Evolutionary conservation across 2,329 filamentous ascomycete species (phyloP).

Genomic region (Arachnomyces sp.): DNA sequence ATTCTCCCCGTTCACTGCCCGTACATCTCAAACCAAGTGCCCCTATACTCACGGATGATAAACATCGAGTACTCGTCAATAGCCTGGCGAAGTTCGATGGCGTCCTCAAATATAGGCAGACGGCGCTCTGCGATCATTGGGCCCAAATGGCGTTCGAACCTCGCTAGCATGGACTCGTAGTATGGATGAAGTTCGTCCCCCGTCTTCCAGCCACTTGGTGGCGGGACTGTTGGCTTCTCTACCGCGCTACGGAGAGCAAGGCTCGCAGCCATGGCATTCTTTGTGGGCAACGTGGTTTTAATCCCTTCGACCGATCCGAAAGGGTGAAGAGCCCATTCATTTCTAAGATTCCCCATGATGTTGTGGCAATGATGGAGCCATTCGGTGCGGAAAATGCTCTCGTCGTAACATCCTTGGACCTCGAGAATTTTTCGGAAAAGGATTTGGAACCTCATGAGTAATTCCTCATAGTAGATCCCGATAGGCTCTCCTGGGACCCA

Average conservation of each 20-base stretch:
- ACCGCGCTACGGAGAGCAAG: constrained; percentile 8
- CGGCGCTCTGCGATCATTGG: constrained; percentile 3
- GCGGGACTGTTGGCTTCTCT: constrained; percentile 7
- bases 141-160: constrained; percentile 10
- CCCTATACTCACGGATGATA: constrained; percentile 12
- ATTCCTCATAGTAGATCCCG: constrained; percentile 10
- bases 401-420: constrained; percentile 2
- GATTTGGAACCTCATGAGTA: constrained; percentile 10
- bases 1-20: too few species aligned
- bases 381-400: constrained; percentile 7
- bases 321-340: constrained; percentile 11
- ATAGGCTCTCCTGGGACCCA: constrained; percentile 11
- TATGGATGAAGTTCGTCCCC: constrained; percentile 12
- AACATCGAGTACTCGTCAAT: constrained; percentile 7
- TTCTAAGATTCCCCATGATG: constrained; percentile 13
- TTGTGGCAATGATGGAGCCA: constrained; percentile 12
- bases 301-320: constrained; percentile 8
- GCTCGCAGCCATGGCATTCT: constrained; percentile 5
- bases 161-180: constrained; percentile 12
- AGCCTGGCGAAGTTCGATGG: constrained; percentile 3
- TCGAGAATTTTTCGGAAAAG: constrained; percentile 7
- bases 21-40: constrained; percentile 13
- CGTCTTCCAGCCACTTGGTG: constrained; percentile 10
- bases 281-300: constrained; percentile 10
- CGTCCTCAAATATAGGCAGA: background rate